Conservation (phyloP, 1,139 yeast genomes). For the Geotrichum phurueaensis region DNA sequence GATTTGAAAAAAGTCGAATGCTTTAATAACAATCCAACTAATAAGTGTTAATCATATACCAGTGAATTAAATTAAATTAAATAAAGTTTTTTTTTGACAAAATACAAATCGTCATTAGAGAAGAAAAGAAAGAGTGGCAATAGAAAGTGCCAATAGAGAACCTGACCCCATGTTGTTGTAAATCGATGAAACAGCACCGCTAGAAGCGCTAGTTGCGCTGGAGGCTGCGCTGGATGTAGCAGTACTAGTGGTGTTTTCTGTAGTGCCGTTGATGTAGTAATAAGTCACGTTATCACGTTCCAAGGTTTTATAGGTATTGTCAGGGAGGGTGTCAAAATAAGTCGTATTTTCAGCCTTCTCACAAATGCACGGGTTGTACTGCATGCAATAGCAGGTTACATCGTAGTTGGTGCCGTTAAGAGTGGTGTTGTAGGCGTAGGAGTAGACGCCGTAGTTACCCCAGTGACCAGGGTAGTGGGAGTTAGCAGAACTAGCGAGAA, state of each 20-base stretch:
- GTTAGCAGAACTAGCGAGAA: constrained; percentile 13
- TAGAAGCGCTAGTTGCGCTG: no score
- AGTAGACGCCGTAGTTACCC: constrained; percentile 24
- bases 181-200: background rate
- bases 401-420: constrained; percentile 23
- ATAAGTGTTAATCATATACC: background rate
- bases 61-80: no score
- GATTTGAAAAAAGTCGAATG: no score
- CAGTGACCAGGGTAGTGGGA: constrained; percentile 25
- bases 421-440: constrained; percentile 23
- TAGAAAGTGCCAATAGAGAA: background rate
- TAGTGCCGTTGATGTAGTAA: constrained; percentile 25
- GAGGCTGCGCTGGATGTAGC: background rate
- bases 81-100: background rate
- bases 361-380: constrained; percentile 26
- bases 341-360: constrained; percentile 19
- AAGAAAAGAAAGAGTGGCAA: constrained; percentile 2
- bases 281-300: constrained; percentile 8
- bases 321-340: constrained; percentile 22
- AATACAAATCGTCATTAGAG: background rate
- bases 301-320: constrained; percentile 13
- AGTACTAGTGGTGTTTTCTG: constrained; percentile 15
- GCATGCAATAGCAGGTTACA: constrained; percentile 25
- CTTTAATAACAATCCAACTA: no score
- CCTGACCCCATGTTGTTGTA: constrained; percentile 1